Evolutionary conservation across 2,329 filamentous ascomycete genomes (phyloP).

Genomic region (Epichloe typhina): DNA sequence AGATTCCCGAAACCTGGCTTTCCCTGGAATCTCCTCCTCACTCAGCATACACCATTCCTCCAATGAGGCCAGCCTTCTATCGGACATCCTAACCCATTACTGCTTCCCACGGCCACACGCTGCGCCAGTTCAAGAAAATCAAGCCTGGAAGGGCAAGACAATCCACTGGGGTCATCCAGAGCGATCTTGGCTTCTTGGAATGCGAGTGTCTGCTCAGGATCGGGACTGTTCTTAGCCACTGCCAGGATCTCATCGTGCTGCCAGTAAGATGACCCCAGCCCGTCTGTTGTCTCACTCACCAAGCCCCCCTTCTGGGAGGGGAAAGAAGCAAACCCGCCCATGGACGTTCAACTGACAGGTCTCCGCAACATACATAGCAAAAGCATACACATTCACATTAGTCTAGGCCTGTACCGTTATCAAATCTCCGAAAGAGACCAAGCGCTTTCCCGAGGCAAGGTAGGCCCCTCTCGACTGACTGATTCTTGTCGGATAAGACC

Average conservation of each 20-base stretch:
- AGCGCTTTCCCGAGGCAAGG: constrained; percentile 14
- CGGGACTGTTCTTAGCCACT: constrained; percentile 21
- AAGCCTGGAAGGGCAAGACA: constrained; percentile 13
- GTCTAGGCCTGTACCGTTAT: constrained; percentile 17
- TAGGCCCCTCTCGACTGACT: constrained; percentile 16
- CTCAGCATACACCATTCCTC: constrained; percentile 8
- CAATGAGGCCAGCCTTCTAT: constrained; percentile 12
- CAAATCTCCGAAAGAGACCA: constrained; percentile 26
- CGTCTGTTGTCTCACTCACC: constrained; percentile 23
- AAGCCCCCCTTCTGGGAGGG: constrained; percentile 16
- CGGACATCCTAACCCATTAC: constrained; percentile 10
- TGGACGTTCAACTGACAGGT: constrained; percentile 19
- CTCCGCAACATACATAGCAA: constrained; percentile 18
- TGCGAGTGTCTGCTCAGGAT: constrained; percentile 24
- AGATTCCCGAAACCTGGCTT: constrained; percentile 9
- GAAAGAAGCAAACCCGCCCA: constrained; percentile 18
- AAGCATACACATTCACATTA: constrained; percentile 18
- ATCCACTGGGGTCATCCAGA: constrained; percentile 7
- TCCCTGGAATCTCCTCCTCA: constrained; percentile 6
- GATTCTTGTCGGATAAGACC: constrained; percentile 22
- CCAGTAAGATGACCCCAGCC: constrained; percentile 21
- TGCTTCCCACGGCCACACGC: constrained; percentile 10
- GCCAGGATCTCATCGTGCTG: constrained; percentile 15
- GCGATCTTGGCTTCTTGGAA: constrained; percentile 21
- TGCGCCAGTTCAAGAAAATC: constrained; percentile 11